Percentiles rank a stretch among this genome's conserved stretches.
Conservation (phyloP, 768 basidiomycete genomes). For the Ramaria sp. region DNA sequence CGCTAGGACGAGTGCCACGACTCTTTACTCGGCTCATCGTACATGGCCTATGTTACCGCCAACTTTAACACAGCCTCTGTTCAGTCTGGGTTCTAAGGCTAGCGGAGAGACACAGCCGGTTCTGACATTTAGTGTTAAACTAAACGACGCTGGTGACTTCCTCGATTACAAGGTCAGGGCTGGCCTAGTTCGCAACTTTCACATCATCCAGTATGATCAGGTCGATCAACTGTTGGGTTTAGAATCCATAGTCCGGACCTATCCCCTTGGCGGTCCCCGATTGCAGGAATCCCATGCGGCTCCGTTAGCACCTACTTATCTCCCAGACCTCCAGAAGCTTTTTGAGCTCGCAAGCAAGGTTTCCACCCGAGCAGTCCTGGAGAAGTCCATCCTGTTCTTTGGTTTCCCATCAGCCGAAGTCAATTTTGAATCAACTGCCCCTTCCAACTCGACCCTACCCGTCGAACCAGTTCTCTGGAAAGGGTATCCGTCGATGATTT, state of each 20-base stretch:
- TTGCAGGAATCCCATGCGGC: neutral
- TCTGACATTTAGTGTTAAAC: conserved; percentile 70
- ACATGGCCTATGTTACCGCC: conserved; percentile 67
- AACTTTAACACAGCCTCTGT: conserved; percentile 30
- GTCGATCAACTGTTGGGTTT: conserved; percentile 45
- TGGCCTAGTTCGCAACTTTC: conserved; percentile 63
- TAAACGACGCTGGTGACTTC: conserved; percentile 54
- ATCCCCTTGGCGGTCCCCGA: neutral
- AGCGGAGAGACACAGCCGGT: conserved; percentile 40
- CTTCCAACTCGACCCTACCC: conserved; percentile 17
- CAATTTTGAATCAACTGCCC: conserved; percentile 18
- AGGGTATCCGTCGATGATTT: conserved; percentile 44
- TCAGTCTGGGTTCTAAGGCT: conserved; percentile 35
- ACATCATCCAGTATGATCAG: conserved; percentile 51
- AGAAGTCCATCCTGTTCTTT: conserved; percentile 17
- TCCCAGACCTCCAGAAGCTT: conserved; percentile 23
- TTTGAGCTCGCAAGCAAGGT: conserved; percentile 16
- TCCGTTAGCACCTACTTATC: neutral
- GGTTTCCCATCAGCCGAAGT: conserved; percentile 20
- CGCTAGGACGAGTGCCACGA: conserved; percentile 41
- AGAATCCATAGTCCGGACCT: neutral
- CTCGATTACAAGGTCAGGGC: conserved; percentile 59
- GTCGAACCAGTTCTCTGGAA: conserved; percentile 15
- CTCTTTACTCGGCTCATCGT: conserved; percentile 56
- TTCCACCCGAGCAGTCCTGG: conserved; percentile 6